Percentiles rank a stretch among this genome's conserved stretches.
Conservation (phyloP, 345 rosid genomes). For the Eutrema japonicum region DNA sequence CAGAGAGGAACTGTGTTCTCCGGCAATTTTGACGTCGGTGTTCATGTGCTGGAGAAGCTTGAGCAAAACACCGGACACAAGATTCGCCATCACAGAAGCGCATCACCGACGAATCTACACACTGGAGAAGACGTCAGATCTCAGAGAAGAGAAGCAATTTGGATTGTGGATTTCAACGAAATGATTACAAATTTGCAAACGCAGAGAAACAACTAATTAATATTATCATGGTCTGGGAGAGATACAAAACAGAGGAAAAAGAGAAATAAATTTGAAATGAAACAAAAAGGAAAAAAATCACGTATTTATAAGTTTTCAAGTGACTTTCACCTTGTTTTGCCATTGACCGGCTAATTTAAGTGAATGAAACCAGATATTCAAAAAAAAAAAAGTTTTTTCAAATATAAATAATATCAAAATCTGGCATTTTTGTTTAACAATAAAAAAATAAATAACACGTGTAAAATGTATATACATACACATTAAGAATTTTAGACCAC, state of each 20-base stretch:
- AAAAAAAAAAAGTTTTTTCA: too few species aligned
- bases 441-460: too few species aligned
- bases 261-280: too few species aligned
- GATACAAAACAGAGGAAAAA: too few species aligned
- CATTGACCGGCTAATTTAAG: too few species aligned
- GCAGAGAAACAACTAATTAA: background rate
- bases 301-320: too few species aligned
- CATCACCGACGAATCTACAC: slow-evolving; percentile 50
- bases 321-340: too few species aligned
- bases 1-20: slow-evolving; percentile 96
- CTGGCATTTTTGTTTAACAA: background rate
- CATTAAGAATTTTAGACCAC: background rate
- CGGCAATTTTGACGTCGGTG: slow-evolving; percentile 94
- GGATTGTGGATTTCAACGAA: slow-evolving; percentile 24
- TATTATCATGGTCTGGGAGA: too few species aligned
- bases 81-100: slow-evolving; percentile 74
- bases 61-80: slow-evolving; percentile 91
- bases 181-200: background rate
- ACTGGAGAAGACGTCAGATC: slow-evolving; percentile 25
- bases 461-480: background rate
- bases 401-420: background rate
- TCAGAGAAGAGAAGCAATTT: background rate
- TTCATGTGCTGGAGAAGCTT: slow-evolving; percentile 97
- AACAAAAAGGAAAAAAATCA: too few species aligned
- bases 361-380: too few species aligned